These are phyloP conservation scores for Samsoniella hepiali DNA, from an alignment of 2,329 filamentous ascomycete genomes.

Conservation along the genomic window DNA sequence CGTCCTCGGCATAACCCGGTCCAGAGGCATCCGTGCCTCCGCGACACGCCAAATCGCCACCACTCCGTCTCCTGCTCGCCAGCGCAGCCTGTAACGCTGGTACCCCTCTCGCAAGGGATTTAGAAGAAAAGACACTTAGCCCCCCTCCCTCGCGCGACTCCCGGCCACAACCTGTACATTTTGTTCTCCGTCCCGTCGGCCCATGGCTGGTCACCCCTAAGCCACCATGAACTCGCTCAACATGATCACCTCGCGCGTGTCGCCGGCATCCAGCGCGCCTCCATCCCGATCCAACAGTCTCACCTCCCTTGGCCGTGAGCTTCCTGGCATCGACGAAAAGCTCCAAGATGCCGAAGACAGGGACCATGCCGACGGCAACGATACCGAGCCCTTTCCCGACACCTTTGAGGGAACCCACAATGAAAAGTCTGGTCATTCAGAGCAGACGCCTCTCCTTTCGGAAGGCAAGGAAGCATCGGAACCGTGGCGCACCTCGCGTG, in stretches of 20 bases:
- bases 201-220: constrained; percentile 53
- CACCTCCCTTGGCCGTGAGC: constrained; percentile 48
- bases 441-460: constrained; percentile 63
- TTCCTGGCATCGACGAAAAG: constrained; percentile 42
- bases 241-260: constrained; percentile 83
- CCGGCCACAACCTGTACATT: constrained; percentile 7
- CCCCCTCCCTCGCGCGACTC: background rate
- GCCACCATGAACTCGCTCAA: constrained; percentile 93
- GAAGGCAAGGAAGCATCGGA: constrained; percentile 38
- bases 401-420: constrained; percentile 38
- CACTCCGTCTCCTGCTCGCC: background rate
- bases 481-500: constrained; percentile 45
- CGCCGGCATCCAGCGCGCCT: constrained; percentile 54
- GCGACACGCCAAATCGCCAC: constrained; percentile 11
- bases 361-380: constrained; percentile 35
- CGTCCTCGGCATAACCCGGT: constrained; percentile 13
- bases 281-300: constrained; percentile 61
- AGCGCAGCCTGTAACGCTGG: background rate
- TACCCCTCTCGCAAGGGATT: background rate
- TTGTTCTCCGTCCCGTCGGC: constrained; percentile 21
- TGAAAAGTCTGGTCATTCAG: constrained; percentile 41
- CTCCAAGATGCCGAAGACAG: constrained; percentile 28
- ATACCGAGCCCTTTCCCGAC: constrained; percentile 34
- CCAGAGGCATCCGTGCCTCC: constrained; percentile 18
- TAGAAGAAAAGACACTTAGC: background rate